Percentiles rank a stretch among this genome's conserved stretches.
phyloP scores from a whole-genome alignment of 164 flowering plant species.

The Dillenia turbinata region DNA sequence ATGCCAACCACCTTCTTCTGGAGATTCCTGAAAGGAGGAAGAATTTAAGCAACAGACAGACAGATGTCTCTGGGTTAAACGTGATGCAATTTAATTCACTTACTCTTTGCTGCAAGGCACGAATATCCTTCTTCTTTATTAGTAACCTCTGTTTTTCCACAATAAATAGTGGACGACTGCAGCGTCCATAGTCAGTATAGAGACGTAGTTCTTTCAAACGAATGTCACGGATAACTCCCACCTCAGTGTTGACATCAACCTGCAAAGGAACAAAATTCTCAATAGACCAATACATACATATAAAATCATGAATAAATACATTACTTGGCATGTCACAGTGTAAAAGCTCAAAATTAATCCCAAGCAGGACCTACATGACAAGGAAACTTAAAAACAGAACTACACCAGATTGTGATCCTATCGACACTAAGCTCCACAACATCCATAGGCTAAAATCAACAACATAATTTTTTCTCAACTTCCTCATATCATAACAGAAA shows the following conservation, averaged over 20 bases:
- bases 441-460: too few species aligned
- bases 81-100: slow-evolving; percentile 6
- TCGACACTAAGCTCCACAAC: too few species aligned
- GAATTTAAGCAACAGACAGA: neutral
- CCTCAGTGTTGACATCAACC: slow-evolving; percentile 99
- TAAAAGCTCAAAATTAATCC: too few species aligned
- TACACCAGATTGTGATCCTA: too few species aligned
- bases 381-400: too few species aligned
- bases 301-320: too few species aligned
- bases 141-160: slow-evolving; percentile 90
- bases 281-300: too few species aligned
- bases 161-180: slow-evolving; percentile 97
- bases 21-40: slow-evolving; percentile 49
- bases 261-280: slow-evolving; percentile 15
- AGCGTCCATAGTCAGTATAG: slow-evolving; percentile 98
- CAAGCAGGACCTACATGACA: too few species aligned
- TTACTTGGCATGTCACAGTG: too few species aligned
- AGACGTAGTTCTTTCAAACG: slow-evolving; percentile 83
- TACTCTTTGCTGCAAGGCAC: slow-evolving; percentile 80
- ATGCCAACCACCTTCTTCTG: slow-evolving; percentile 96
- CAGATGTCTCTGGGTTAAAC: neutral
- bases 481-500: too few species aligned
- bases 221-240: slow-evolving; percentile 94
- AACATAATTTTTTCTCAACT: too few species aligned
- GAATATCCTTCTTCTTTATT: slow-evolving; percentile 85